A percentile compares a stretch with the other conserved stretches of the same genome.
Evolutionary conservation across 805 yeast genomes (phyloP).

Genomic region (Yarrowia keelungensis): DNA sequence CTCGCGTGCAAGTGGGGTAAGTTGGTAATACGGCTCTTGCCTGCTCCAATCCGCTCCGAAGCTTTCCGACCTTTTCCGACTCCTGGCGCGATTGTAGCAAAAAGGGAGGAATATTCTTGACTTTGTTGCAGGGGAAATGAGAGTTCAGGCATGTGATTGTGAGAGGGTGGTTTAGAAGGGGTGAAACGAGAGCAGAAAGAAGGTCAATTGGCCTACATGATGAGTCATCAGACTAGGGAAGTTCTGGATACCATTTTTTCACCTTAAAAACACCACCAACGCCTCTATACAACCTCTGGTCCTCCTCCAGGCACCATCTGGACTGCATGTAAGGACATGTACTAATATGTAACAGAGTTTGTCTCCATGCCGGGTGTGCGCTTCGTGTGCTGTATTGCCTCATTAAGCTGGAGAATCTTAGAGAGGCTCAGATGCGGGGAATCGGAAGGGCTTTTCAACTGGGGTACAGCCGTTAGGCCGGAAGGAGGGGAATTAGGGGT

Average conservation of each 20-base stretch:
- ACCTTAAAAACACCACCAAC: too few species aligned
- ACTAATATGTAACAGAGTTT: slow-evolving; percentile 36
- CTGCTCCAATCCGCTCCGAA: slow-evolving; percentile 16
- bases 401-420: slow-evolving; percentile 10
- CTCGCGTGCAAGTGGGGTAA: slow-evolving; percentile 19
- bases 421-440: slow-evolving; percentile 36
- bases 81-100: slow-evolving; percentile 1
- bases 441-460: slow-evolving; percentile 19
- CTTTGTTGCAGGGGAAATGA: slow-evolving; percentile 25
- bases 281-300: too few species aligned
- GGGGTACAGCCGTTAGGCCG: slow-evolving; percentile 39
- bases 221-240: too few species aligned
- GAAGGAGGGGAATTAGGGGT: neutral
- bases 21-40: slow-evolving; percentile 1
- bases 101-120: slow-evolving; percentile 24
- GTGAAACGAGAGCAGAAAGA: neutral
- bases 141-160: slow-evolving; percentile 24
- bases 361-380: slow-evolving; percentile 10
- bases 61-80: slow-evolving; percentile 6
- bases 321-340: slow-evolving; percentile 36
- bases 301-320: slow-evolving; percentile 7
- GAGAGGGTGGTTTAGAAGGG: neutral
- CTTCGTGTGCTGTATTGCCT: slow-evolving; percentile 37
- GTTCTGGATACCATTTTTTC: too few species aligned
- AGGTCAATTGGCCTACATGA: neutral